Conservation (phyloP, 2,329 filamentous ascomycete genomes). For the Pseudogymnoascus sp. region DNA sequence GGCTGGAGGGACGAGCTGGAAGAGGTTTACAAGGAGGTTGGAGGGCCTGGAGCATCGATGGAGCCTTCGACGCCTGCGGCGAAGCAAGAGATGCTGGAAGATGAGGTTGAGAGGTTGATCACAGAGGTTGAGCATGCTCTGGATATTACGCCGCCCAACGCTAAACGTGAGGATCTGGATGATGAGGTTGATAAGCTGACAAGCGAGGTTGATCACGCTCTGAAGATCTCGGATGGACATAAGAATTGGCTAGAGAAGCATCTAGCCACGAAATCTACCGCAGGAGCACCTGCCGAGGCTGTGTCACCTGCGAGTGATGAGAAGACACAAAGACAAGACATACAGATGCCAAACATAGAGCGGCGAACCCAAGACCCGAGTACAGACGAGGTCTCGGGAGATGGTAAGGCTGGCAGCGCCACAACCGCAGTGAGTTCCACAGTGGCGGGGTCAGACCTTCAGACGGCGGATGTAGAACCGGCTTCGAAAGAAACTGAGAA, state of each 20-base stretch:
- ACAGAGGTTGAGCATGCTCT: constrained; percentile 10
- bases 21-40: constrained; percentile 58
- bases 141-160: constrained; percentile 14
- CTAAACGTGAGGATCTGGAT: constrained; percentile 41
- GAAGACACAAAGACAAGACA: not conserved
- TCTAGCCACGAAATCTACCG: constrained; percentile 15
- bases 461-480: not conserved
- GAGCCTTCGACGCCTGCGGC: constrained; percentile 32
- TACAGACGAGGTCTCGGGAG: not conserved
- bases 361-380: not conserved
- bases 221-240: constrained; percentile 27
- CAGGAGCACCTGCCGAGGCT: not conserved
- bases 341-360: not conserved
- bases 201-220: constrained; percentile 27
- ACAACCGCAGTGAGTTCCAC: not conserved
- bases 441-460: not conserved
- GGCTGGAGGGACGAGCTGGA: constrained; percentile 86
- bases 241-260: constrained; percentile 22
- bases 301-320: not conserved
- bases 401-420: not conserved
- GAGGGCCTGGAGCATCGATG: constrained; percentile 51
- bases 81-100: constrained; percentile 23
- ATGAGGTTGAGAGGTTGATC: constrained; percentile 24
- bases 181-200: constrained; percentile 31
- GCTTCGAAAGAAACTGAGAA: not conserved